These are phyloP conservation scores for Camellia sinensis DNA, from an alignment of 148 eudicot species.

Conservation along the genomic window DNA sequence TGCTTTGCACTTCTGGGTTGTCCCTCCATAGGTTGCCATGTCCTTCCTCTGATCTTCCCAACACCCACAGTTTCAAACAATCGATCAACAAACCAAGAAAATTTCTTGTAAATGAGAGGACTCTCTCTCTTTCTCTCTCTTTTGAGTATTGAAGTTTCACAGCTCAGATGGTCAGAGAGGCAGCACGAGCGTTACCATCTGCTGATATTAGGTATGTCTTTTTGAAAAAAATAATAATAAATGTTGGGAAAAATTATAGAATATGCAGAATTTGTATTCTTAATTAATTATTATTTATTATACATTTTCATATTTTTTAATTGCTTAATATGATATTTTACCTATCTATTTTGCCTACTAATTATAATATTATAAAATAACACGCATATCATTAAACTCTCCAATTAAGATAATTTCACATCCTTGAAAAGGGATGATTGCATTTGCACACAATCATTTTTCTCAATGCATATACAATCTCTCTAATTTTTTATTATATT, in stretches of 20 bases:
- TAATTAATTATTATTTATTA: too few species aligned
- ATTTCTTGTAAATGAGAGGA: background rate
- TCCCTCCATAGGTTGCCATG: constrained; percentile 84
- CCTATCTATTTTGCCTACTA: too few species aligned
- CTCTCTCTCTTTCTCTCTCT: background rate
- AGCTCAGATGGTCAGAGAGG: constrained; percentile 10
- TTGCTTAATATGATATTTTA: too few species aligned
- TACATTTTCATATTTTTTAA: too few species aligned
- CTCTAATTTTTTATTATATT: too few species aligned
- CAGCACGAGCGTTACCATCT: background rate
- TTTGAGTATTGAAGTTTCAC: background rate
- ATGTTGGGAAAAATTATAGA: background rate
- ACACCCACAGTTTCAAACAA: background rate
- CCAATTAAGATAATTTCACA: too few species aligned
- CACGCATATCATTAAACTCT: too few species aligned
- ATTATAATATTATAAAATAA: too few species aligned
- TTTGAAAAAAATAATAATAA: background rate
- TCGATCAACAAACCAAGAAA: background rate
- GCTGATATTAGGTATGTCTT: background rate
- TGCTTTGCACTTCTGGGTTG: constrained; percentile 89
- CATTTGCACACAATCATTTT: too few species aligned
- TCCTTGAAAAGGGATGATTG: too few species aligned
- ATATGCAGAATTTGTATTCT: too few species aligned
- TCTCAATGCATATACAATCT: too few species aligned
- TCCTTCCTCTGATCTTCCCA: constrained; percentile 1